Evolutionary conservation across 768 basidiomycete species (phyloP).

Genomic region (Mycena haematopus): DNA sequence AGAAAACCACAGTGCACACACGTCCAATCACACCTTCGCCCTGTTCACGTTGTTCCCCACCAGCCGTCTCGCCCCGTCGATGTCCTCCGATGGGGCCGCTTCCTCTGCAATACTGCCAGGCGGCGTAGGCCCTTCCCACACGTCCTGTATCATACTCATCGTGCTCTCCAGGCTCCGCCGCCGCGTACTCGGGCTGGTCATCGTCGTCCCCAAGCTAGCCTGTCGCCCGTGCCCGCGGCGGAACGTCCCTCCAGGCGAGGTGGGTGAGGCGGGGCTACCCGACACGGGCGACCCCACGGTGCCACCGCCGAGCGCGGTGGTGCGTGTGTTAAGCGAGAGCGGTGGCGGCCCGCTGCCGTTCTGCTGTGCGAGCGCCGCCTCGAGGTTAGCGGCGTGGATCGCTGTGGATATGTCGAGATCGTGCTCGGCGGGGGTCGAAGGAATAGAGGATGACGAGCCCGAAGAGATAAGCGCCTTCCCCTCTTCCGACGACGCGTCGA

Average conservation of each 20-base stretch:
- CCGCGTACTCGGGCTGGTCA: conserved; percentile 92
- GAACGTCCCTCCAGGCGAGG: conserved; percentile 59
- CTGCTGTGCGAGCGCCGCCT: conserved; percentile 41
- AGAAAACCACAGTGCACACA: background rate
- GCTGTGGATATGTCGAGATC: conserved; percentile 51
- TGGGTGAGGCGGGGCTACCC: conserved; percentile 36
- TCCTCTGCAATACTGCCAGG: conserved; percentile 49
- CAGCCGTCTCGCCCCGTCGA: conserved; percentile 22
- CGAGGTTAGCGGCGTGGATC: conserved; percentile 54
- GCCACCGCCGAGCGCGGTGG: conserved; percentile 24
- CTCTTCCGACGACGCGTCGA: conserved; percentile 79
- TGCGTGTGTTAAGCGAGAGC: conserved; percentile 41
- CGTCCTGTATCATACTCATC: conserved; percentile 93
- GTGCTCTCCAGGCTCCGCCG: conserved; percentile 94
- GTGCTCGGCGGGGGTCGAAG: conserved; percentile 62
- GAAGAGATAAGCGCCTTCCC: conserved; percentile 64
- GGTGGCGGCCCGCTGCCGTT: conserved; percentile 33
- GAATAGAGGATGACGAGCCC: conserved; percentile 49
- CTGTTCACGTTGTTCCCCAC: conserved; percentile 29
- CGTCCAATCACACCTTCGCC: conserved; percentile 9
- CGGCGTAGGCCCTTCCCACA: conserved; percentile 72
- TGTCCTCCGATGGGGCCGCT: conserved; percentile 15
- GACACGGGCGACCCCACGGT: conserved; percentile 18
- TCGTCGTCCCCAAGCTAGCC: conserved; percentile 91
- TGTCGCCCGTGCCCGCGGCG: conserved; percentile 77